A percentile compares a stretch with the other conserved stretches of the same genome.
Evolutionary conservation across 179 eudicot genomes (phyloP).

Genomic region (Amaranthus tricolor): DNA sequence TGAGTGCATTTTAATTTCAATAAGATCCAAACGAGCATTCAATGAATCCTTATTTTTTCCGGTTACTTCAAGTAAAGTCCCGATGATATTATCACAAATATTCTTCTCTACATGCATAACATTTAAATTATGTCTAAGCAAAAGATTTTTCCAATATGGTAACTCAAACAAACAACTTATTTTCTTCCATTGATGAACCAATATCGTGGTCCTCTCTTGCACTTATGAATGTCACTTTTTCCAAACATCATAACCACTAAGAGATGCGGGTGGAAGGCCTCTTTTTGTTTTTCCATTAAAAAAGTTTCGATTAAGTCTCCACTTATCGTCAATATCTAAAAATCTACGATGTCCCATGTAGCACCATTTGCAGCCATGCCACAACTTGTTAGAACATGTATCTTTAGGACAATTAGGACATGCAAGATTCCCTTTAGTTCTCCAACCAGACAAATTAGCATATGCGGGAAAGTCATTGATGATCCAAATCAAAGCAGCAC

Average conservation of each 20-base stretch:
- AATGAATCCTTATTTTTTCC: no score
- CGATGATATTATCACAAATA: slow-evolving; percentile 1
- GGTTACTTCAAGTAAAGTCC: no score
- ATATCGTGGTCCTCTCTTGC: slow-evolving; percentile 8
- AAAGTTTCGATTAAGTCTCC: not conserved
- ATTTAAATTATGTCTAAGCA: slow-evolving; percentile 15
- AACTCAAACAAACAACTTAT: slow-evolving; percentile 4
- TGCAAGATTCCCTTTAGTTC: slow-evolving; percentile 18
- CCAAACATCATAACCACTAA: slow-evolving; percentile 14
- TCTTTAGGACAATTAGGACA: slow-evolving; percentile 20
- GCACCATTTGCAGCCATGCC: not conserved
- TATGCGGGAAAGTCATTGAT: slow-evolving; percentile 18
- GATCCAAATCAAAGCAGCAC: not conserved
- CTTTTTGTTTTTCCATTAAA: slow-evolving; percentile 7
- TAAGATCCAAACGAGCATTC: no score
- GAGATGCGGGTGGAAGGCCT: not conserved
- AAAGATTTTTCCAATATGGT: slow-evolving; percentile 3
- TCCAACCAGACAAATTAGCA: slow-evolving; percentile 15
- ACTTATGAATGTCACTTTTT: not conserved
- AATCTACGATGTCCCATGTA: slow-evolving; percentile 3
- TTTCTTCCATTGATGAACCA: slow-evolving; percentile 16
- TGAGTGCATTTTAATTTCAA: no score
- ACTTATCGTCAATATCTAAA: slow-evolving; percentile 8
- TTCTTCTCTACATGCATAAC: slow-evolving; percentile 22
- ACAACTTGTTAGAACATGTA: not conserved